Conservation (phyloP, 2,329 filamentous ascomycete genomes). For the Trichoderma semiorbis region DNA sequence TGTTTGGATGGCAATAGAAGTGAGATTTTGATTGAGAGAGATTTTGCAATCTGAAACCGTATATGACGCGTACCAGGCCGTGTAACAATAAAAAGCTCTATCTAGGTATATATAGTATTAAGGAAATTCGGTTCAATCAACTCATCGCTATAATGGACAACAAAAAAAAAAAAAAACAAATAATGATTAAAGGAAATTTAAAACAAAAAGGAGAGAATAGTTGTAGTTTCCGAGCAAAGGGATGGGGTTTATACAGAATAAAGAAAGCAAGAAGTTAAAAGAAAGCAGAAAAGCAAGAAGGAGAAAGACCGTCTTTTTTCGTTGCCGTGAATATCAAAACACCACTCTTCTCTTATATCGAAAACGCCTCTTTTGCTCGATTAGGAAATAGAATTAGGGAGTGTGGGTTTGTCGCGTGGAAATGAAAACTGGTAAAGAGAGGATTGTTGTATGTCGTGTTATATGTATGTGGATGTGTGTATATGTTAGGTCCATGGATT, state of each 20-base stretch:
- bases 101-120: conserved; percentile 1
- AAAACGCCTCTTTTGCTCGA: neutral
- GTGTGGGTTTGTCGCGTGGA: neutral
- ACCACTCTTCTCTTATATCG: neutral
- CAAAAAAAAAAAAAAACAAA: neutral
- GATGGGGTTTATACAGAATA: neutral
- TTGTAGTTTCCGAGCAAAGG: neutral
- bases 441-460: neutral
- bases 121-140: neutral
- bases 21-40: neutral
- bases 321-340: neutral
- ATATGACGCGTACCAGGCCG: neutral
- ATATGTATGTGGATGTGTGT: neutral
- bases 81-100: neutral
- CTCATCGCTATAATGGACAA: neutral
- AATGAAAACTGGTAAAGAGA: neutral
- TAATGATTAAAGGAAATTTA: neutral
- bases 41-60: conserved; percentile 9
- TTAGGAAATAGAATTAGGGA: neutral
- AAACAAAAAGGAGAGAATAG: neutral
- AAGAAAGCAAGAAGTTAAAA: neutral
- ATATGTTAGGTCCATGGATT: neutral
- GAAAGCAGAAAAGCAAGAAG: neutral
- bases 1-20: neutral
- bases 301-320: neutral